Conservation (phyloP, 768 basidiomycete genomes). For the Leucosporidium creatinivorum region DNA sequence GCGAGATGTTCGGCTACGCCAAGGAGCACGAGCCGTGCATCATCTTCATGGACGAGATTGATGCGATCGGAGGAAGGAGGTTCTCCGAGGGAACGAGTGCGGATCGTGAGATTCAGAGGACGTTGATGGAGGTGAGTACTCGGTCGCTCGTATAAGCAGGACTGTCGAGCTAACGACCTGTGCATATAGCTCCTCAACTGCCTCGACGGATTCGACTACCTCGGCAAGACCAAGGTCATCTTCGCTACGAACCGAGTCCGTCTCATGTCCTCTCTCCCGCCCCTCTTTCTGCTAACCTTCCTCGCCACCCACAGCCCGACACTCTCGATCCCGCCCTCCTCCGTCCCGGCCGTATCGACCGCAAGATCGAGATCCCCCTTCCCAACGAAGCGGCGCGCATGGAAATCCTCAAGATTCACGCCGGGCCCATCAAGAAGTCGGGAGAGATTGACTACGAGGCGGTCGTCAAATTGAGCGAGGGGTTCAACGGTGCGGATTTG, state of each 20-base stretch:
- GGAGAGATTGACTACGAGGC: constrained; percentile 95
- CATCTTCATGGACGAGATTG: constrained; percentile 48
- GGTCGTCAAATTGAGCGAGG: constrained; percentile 89
- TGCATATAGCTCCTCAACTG: constrained; percentile 78
- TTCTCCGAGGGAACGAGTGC: constrained; percentile 95
- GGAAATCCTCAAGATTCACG: constrained; percentile 97
- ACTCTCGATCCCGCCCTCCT: constrained; percentile 94
- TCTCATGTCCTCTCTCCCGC: background rate
- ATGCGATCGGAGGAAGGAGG: constrained; percentile 87
- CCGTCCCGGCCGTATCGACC: constrained; percentile 88
- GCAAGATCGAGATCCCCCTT: constrained; percentile 95
- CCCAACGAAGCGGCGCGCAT: constrained; percentile 94
- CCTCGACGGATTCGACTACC: constrained; percentile 98
- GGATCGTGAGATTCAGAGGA: constrained; percentile 96
- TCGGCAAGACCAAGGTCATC: constrained; percentile 91
- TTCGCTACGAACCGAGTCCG: constrained; percentile 89
- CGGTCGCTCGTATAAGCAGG: background rate
- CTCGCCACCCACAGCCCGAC: constrained; percentile 53
- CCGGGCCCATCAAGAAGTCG: constrained; percentile 83
- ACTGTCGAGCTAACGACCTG: background rate
- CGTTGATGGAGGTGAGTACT: constrained; percentile 77
- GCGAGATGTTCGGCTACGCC: constrained; percentile 99
- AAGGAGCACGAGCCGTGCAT: constrained; percentile 84
- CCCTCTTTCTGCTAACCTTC: background rate
- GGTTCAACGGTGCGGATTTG: constrained; percentile 93